Base-by-base conservation (phyloP, 345 rosid species). In the Acer negundo region DNA sequence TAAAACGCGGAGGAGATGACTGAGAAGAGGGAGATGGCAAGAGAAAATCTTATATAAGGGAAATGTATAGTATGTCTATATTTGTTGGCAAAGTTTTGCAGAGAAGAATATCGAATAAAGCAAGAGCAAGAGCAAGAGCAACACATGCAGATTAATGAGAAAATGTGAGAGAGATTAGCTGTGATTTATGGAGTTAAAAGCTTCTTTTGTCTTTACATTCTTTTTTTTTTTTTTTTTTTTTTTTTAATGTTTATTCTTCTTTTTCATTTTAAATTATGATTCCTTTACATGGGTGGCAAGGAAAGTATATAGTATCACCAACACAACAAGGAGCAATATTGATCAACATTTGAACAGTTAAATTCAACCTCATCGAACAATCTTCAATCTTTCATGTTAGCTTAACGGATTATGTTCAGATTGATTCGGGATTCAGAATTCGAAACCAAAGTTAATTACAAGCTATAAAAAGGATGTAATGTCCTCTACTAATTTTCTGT, bases 201-300 rank as follows among this genome's bases (percentile, higher is more conserved):
- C 79, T 82, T 73, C 78, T 64, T 76, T 76, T 68, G 71, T 74
- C 78, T 65, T 53, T 9, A 73, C 76, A 67, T 59, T 75, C 81
- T 85, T 81, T 26, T 26, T 82, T 67, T 71, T 83, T 82, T 85
- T 81, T 82, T 67, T 71, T 83, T 82, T 85, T 81, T 70, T 82
- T 71, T 84, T 46, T 73, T 56, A 67, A 76, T 78, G 62, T 73
- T 78, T 78, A 55, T 66, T 69, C 72, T 24, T 59, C 71, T 28
- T 19, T 71, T 67, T 64, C 62, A 17, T 35, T 69, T 13, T 10
- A 77, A 77, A 79, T 74, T 83, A 88, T 62, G 87, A 88, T 90
- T 86, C 94, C 71, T 87, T 85, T 69, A 35, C 90, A 86, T 85
- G 74, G 81, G 26, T 28, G 47, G 16, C 80, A 89, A 90, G 90